Evolutionary conservation across 306 rosid species (phyloP), one percentile per base, ranked within the genome.

Genomic region (Begonia masoniana): DNA sequence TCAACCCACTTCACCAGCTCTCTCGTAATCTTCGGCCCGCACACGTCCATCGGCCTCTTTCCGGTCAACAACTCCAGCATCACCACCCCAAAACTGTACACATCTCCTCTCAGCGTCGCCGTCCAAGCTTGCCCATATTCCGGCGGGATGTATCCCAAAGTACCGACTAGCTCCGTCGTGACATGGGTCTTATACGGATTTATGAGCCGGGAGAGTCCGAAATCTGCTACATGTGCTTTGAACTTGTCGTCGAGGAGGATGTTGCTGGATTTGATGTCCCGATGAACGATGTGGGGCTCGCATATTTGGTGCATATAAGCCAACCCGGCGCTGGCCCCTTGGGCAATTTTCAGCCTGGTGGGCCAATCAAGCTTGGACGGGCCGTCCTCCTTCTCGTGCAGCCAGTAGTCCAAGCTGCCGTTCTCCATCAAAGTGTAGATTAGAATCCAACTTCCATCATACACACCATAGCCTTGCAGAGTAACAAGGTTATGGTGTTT

Each of bases 81-180:
- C 48, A 87, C 96, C 62, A 87, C 94, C 1, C 96, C 94, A 36
- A 87, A 87, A 75, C 94, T 87, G 62, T 87, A 87, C 72, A 87
- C 74, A 23, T 87, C 96, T 62, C 96, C 94, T 64, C 96, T 67
- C 14, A 87, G 79, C 59, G 96, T 83, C 36, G 96, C 96, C 64
- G 81, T 85, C 96, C 89, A 87, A 43, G 96, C 86, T 64, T 80
- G 94, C 59, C 96, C 94, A 50, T 87, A 87, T 64, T 87, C 94
- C 0, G 96, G 96, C 15, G 96, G 96, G 62, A 87, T 87, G 69
- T 87, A 87, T 51, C 96, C 96, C 50, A 87, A 71, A 52, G 96
- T 87, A 55, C 96, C 96, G 15, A 87, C 96, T 58, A 87, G 96
- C 76, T 87, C 96, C 0, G 96, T 87, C 56, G 96, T 78, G 49